Percentiles rank a stretch among this genome's conserved stretches.
Evolutionary conservation across 2,329 filamentous ascomycete genomes (phyloP).

Genomic region (Huntiella decipiens): DNA sequence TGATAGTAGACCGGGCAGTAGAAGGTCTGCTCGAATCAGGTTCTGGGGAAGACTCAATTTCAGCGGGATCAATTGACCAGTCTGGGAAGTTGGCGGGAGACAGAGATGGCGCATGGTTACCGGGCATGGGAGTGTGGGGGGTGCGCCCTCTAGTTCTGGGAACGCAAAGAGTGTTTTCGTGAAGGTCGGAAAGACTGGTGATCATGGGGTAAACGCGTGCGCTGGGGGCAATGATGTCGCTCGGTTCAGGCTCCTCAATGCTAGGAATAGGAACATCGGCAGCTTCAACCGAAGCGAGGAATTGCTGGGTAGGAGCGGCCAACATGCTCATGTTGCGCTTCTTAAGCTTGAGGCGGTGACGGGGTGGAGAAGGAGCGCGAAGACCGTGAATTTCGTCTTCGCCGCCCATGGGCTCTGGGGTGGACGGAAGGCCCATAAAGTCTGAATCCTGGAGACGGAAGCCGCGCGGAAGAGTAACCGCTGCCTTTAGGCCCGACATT

Average conservation of each 20-base stretch:
- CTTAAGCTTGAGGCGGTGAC: conserved; percentile 35
- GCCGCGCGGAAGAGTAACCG: conserved; percentile 26
- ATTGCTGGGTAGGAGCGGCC: conserved; percentile 42
- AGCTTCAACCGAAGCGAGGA: conserved; percentile 46
- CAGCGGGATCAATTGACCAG: conserved; percentile 39
- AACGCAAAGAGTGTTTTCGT: conserved; percentile 25
- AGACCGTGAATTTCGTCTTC: conserved; percentile 12
- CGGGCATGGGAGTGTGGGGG: conserved; percentile 40
- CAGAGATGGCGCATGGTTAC: conserved; percentile 22
- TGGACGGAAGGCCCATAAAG: conserved; percentile 20
- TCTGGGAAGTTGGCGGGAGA: conserved; percentile 33
- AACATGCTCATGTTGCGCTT: conserved; percentile 33
- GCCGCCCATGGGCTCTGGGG: conserved; percentile 30
- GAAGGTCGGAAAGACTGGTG: conserved; percentile 19
- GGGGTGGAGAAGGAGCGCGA: conserved; percentile 29
- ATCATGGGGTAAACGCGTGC: conserved; percentile 16
- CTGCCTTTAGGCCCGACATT: conserved; percentile 29
- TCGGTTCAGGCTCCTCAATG: conserved; percentile 39
- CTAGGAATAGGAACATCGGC: conserved; percentile 46
- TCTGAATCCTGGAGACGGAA: conserved; percentile 20
- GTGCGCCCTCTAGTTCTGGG: conserved; percentile 6
- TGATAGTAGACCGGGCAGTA: conserved; percentile 39
- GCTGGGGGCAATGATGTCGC: conserved; percentile 23
- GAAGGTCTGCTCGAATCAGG: conserved; percentile 41
- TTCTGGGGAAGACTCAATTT: conserved; percentile 38